These are phyloP conservation scores for Tylopilus vinaceipallidus DNA, from an alignment of 768 basidiomycete genomes.

Conservation along the genomic window DNA sequence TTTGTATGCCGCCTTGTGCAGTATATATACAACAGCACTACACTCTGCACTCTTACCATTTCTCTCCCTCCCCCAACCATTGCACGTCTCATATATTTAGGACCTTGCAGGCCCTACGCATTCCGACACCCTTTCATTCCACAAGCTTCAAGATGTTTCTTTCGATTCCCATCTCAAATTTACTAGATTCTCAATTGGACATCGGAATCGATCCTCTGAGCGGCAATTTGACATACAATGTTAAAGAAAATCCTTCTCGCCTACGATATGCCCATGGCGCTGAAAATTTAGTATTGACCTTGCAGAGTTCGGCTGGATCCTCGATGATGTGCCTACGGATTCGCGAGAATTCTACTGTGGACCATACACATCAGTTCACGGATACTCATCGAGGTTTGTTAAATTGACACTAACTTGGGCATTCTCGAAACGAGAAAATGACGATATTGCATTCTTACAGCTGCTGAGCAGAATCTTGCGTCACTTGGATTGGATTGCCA, in stretches of 20 bases:
- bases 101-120: neutral
- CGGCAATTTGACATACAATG: neutral
- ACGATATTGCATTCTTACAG: neutral
- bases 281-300: neutral
- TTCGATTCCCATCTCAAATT: neutral
- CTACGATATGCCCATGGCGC: neutral
- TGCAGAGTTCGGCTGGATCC: neutral
- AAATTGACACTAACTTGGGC: neutral
- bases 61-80: too few species aligned
- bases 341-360: neutral
- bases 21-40: too few species aligned
- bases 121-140: neutral
- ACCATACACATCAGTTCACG: neutral
- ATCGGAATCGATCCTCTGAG: neutral
- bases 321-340: neutral
- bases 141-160: slow-evolving; percentile 1
- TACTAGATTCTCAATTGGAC: neutral
- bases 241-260: neutral
- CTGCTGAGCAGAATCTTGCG: neutral
- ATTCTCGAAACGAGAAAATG: neutral
- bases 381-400: neutral
- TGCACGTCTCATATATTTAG: too few species aligned
- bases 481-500: neutral
- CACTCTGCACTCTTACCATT: too few species aligned
- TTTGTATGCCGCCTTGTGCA: too few species aligned